Evolutionary conservation across 2,329 filamentous ascomycete genomes (phyloP), one percentile per base, ranked within the genome.

Genomic region (Talaromyces albobiverticillius): DNA sequence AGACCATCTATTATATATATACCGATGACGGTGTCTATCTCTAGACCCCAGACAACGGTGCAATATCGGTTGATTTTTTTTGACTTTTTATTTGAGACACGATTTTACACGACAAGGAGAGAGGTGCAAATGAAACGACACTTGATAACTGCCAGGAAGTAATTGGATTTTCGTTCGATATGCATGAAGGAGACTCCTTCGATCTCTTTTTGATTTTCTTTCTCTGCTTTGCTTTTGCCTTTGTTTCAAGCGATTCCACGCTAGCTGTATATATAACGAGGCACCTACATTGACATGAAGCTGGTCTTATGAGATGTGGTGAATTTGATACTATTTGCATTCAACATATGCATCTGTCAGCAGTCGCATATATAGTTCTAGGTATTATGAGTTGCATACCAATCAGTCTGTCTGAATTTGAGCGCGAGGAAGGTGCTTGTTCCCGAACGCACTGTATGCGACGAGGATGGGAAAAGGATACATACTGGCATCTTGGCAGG

Each of bases 261-360:
- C 31, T 22, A 36, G 36, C 29, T 52, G 50, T 52, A 52, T 43
- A 52, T 32, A 52, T 52, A 52, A 46, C 34, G 42, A 34, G 41
- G 41, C 41, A 52, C 26, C 16, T 41, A 25, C 26, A 16, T 43
- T 18, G 31, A 51, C 14, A 20, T 36, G 50, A 46, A 52, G 50
- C 50, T 52, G 50, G 50, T 38, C 50, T 52, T 52, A 29, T 38
- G 40, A 45, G 11, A 32, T 40, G 40, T 40, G 18, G 36, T 16
- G 41, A 46, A 26, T 38, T 29, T 20, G n/a, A 20, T 5, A 20
- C 4, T 16, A 11, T 40, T 40, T 40, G 36, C 16, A 40, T 40
- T 40, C 16, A 22, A 20, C 16, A 18, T 40, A 40, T n/a, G 20
- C 36, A 40, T 13, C 18, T 11, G 16, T 36, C 32, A 36, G n/a